Base-by-base conservation (phyloP, 495 filamentous ascomycete species). In the Xylaria longipes region DNA sequence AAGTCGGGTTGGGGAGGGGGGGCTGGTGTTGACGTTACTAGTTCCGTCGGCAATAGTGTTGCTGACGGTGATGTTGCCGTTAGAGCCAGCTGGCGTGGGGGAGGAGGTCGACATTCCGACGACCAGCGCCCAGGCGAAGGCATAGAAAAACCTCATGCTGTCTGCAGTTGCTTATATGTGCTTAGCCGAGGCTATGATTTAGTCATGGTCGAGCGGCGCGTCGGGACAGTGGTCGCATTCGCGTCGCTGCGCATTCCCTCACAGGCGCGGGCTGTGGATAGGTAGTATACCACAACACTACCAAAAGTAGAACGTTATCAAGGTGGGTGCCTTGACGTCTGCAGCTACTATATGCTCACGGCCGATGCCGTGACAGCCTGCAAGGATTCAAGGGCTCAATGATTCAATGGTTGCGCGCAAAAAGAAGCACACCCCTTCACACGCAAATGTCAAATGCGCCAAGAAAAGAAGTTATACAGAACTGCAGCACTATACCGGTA, bases 201-300 rank as follows among this genome's bases (percentile, higher is more conserved):
- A 39, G 78, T 74, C 81, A 82, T 83, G 52, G 78, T 77, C 74
- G 61, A 66, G 43, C 69, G 43, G 62, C 25, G 62, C 39, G 52
- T 58, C 17, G 50, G 62, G 54, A 37, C 29, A 17, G 6, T 29
- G 17, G 64, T 65, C 66, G 70, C 57, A 50, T 74, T 52, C 50
- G 67, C 69, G 68, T 69, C 50, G 50, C 63, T 71, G 73, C 70
- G 67, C 68, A 73, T 76, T 68, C 76, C 70, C 69, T 70, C 60
- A 39, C 48, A 29, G 35, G 50, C 29, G 48, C 62, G 56, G 48
- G 69, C 7, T 20, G 50, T 57, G 17, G 27, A 11, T 29, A 56
- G 57, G 57, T 25, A 29, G 14, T n/a, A n/a, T n/a, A n/a, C n/a
- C n/a, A n/a, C n/a, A n/a, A n/a, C n/a, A n/a, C n/a, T n/a, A n/a